phyloP scores from a whole-genome alignment of 1,139 yeast genomes.

The Blastobotrys niveus region DNA sequence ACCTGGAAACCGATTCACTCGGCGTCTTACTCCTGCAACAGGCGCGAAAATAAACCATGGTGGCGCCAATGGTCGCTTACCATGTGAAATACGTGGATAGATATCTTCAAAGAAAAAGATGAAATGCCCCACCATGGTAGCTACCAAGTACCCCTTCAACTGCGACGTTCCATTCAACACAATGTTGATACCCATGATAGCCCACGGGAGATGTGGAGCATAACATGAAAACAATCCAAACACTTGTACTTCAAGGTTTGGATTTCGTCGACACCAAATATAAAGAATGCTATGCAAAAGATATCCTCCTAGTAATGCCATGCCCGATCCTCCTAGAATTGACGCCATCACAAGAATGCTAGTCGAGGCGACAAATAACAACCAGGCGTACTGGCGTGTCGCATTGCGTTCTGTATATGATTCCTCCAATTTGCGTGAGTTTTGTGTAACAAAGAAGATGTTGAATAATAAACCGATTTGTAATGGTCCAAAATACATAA shows the following conservation, averaged over 20 bases:
- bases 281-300: constrained; percentile 39
- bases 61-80: constrained; percentile 32
- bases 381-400: constrained; percentile 40
- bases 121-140: constrained; percentile 42
- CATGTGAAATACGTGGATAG: constrained; percentile 38
- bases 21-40: constrained; percentile 10
- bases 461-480: constrained; percentile 36
- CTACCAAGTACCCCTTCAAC: constrained; percentile 33
- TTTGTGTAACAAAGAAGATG: constrained; percentile 37
- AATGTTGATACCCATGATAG: constrained; percentile 28
- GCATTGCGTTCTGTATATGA: constrained; percentile 32
- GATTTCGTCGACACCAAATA: constrained; percentile 44
- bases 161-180: constrained; percentile 20
- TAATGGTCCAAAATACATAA: constrained; percentile 41
- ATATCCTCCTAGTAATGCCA: constrained; percentile 36
- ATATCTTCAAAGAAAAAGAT: constrained; percentile 41
- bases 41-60: constrained; percentile 30
- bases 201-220: constrained; percentile 43
- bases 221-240: constrained; percentile 38
- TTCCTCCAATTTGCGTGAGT: constrained; percentile 41
- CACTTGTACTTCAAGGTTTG: constrained; percentile 36
- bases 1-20: too few species aligned
- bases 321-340: constrained; percentile 24
- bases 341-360: constrained; percentile 33
- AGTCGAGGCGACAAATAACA: constrained; percentile 29